Evolutionary conservation across 768 basidiomycete species (phyloP), one percentile per base, ranked within the genome.

Genomic region (Scleroderma citrinum): DNA sequence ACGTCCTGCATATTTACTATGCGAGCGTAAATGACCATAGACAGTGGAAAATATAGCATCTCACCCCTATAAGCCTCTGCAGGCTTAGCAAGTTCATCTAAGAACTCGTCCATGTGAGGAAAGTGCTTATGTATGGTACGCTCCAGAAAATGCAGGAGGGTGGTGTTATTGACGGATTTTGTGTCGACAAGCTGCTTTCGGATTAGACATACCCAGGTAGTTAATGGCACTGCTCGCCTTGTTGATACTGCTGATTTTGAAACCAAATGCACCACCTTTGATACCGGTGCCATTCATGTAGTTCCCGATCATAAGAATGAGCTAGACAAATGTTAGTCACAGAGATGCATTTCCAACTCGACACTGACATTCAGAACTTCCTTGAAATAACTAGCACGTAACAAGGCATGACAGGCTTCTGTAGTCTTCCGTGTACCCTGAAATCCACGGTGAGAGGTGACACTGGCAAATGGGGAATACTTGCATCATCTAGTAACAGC

Each of bases 261-360:
- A 99, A 51, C 95, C 95, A 58, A 90, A 95, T 1, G 96, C 96
- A 29, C 94, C 94, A 48, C 95, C 95, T 65, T 95, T 96, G 59
- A 92, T 78, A 47, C 94, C 92, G 46, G 92, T 87, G 6, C 93
- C 92, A 63, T 99, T 99, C 85, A 98, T 93, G 66, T 92, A 99
- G 65, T 99, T 99, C 37, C 95, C 95, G 56, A 99, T 81, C 57
- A 94, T 76, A 13, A 99, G 82, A 55, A 98, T 96, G 36, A 99
- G 78, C 86, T 85, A 46, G 17, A 38, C 5, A 38, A 4, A 36
- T 38, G 21, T 42, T 35, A 59, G 31, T 11, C n/a, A 32, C 29
- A 38, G 14, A 19, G 47, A 40, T 31, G 23, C 20, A 35, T 30
- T 32, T 0, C 40, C 30, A n/a, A 60, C 78, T 51, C 59, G 38